These are phyloP conservation scores for Trichophaea hybrida DNA, from an alignment of 2,329 filamentous ascomycete genomes.

Conservation along the genomic window DNA sequence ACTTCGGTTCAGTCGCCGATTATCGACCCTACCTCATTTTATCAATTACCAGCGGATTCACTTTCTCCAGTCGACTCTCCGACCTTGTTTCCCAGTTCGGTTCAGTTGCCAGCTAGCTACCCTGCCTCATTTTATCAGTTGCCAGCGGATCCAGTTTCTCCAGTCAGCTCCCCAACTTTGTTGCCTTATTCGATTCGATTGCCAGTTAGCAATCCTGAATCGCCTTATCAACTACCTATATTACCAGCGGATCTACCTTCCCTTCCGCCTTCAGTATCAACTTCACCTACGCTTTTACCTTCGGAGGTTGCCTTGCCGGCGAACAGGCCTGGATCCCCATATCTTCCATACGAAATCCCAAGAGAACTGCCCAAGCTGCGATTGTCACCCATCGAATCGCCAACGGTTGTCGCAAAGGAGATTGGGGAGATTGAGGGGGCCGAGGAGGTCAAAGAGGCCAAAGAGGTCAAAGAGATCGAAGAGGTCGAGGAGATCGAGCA, in stretches of 20 bases:
- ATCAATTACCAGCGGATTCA: not conserved
- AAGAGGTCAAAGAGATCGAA: not conserved
- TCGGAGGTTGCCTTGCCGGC: not conserved
- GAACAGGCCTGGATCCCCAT: conserved; percentile 1
- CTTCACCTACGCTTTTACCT: conserved; percentile 13
- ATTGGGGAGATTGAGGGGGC: not conserved
- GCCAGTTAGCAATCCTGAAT: not conserved
- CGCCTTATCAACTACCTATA: not conserved
- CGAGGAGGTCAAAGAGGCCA: too few relatives aligned
- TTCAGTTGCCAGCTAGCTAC: not conserved
- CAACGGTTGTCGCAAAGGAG: not conserved
- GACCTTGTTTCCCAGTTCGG: not conserved
- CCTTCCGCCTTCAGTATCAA: conserved; percentile 9
- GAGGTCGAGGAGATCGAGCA: not conserved
- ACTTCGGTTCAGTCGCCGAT: not conserved
- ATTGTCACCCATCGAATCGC: conserved; percentile 2
- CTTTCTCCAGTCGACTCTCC: not conserved
- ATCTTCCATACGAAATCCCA: not conserved
- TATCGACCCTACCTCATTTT: not conserved
- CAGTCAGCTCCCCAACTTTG: not conserved
- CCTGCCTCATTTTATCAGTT: conserved; percentile 1
- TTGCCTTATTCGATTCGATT: not conserved
- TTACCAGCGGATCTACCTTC: conserved; percentile 7
- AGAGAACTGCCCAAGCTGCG: not conserved
- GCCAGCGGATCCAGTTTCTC: not conserved